Conservation (phyloP, 2,329 filamentous ascomycete species). For the Phaeoacremonium minimum region DNA sequence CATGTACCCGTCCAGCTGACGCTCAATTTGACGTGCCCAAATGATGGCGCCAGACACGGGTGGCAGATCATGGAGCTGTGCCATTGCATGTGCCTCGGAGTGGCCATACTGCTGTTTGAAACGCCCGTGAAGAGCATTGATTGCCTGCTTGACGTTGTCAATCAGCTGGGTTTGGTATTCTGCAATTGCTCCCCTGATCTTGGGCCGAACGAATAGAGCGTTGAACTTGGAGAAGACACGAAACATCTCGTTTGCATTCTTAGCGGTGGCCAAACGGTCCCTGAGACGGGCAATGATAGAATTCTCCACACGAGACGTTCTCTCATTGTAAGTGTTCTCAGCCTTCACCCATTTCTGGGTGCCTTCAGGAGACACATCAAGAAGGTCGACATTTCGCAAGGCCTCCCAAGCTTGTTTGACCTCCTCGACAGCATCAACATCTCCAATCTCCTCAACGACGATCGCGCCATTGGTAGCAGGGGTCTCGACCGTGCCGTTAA, state of each 20-base stretch:
- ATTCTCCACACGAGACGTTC: conserved; percentile 95
- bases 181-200: conserved; percentile 95
- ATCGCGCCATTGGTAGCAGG: conserved; percentile 55
- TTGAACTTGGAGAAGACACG: conserved; percentile 99
- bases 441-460: conserved; percentile 89
- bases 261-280: conserved; percentile 89
- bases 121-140: conserved; percentile 85
- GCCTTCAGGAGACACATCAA: conserved; percentile 87
- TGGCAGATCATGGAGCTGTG: conserved; percentile 89
- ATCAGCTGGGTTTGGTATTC: conserved; percentile 98
- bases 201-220: conserved; percentile 95
- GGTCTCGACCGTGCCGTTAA: conserved; percentile 46
- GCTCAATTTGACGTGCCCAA: conserved; percentile 95
- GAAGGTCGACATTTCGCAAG: conserved; percentile 87
- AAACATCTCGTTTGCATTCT: conserved; percentile 99
- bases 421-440: conserved; percentile 95
- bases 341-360: conserved; percentile 90
- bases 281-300: conserved; percentile 94
- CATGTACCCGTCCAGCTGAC: conserved; percentile 95
- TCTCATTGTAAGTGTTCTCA: conserved; percentile 94
- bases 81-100: conserved; percentile 97
- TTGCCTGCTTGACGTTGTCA: conserved; percentile 95
- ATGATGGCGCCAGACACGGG: conserved; percentile 97
- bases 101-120: conserved; percentile 99
- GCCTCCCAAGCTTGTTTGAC: conserved; percentile 93